Evolutionary conservation across 2,329 filamentous ascomycete species (phyloP), one percentile per base, ranked within the genome.

Genomic region (Macrophomina pseudophaseolina): DNA sequence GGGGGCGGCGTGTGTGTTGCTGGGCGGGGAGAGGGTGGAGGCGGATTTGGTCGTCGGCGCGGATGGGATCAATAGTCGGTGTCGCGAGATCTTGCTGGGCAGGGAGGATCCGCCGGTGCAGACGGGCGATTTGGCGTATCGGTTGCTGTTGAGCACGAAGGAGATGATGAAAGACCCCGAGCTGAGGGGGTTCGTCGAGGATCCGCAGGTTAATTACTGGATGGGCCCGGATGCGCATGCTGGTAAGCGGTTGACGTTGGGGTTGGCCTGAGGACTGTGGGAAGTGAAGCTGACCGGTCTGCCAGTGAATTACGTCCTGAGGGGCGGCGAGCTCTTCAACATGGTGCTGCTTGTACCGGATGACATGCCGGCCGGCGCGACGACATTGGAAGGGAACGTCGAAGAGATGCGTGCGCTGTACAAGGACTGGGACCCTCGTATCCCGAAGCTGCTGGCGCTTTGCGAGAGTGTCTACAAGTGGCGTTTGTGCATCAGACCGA

Each of bases 381-480:
- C 79, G 18, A 84, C 80, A 2, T 76, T 84, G 0, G 77, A 81
- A 14, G 85, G 83, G 3, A 83, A 83, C 65, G 81, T 87, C 3
- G 78, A 84, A 40, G 83, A 86, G 69, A 86, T 86, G 83, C 80
- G 81, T 56, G 80, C 81, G 0, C 76, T 85, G 5, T 88, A 85
- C 69, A 78, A 81, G 53, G 82, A 83, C 51, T 89, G 87, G 87
- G 87, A 89, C 70, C 84, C 85, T 0, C 42, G 54, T 0, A 78
- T 79, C 40, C 76, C 81, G 18, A 89, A 88, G 72, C 78, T 89
- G 4, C 78, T 89, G 0, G 76, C 78, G 0, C 80, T 89, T 18
- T 88, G 86, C 72, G 78, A 86, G 51, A 85, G 83, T 0, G 86
- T 89, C 0, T 81, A 82, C 59, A 90, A 89, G 73, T 90, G 87